These are phyloP conservation scores for Geotrichum fermentans DNA, from an alignment of 1,139 yeast species.

Conservation along the genomic window DNA sequence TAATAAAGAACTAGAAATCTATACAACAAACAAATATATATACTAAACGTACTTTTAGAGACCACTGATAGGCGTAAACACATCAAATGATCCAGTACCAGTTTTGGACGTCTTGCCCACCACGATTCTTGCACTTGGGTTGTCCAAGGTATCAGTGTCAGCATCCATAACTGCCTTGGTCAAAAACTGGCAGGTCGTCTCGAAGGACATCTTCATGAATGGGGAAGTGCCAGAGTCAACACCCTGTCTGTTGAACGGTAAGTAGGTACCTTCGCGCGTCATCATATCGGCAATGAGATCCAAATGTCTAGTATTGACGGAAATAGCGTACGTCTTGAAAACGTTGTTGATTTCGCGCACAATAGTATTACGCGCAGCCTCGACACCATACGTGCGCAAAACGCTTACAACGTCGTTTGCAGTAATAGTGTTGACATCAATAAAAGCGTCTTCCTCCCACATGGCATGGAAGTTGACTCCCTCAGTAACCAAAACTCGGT, in stretches of 20 bases:
- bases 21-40: constrained; percentile 3
- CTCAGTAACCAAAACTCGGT: constrained; percentile 82
- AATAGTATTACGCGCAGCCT: constrained; percentile 96
- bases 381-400: constrained; percentile 90
- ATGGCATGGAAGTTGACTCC: constrained; percentile 96
- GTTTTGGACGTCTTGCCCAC: constrained; percentile 86
- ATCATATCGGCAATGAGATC: constrained; percentile 97
- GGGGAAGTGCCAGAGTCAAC: constrained; percentile 93
- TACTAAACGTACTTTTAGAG: constrained; percentile 5
- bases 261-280: constrained; percentile 96
- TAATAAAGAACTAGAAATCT: not conserved
- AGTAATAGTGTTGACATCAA: constrained; percentile 79
- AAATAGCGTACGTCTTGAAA: constrained; percentile 92
- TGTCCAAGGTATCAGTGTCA: constrained; percentile 79
- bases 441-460: constrained; percentile 96
- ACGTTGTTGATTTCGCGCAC: constrained; percentile 94
- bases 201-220: constrained; percentile 98
- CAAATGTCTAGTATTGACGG: constrained; percentile 89
- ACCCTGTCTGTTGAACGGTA: constrained; percentile 98
- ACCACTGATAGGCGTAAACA: constrained; percentile 47
- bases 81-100: constrained; percentile 95
- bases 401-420: constrained; percentile 94
- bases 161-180: constrained; percentile 94
- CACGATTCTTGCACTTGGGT: constrained; percentile 94
- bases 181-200: constrained; percentile 95